A percentile compares a stretch with the other conserved stretches of the same genome.
phyloP scores from a whole-genome alignment of 2,329 filamentous ascomycete genomes.

The Cytospora chrysosperma region DNA sequence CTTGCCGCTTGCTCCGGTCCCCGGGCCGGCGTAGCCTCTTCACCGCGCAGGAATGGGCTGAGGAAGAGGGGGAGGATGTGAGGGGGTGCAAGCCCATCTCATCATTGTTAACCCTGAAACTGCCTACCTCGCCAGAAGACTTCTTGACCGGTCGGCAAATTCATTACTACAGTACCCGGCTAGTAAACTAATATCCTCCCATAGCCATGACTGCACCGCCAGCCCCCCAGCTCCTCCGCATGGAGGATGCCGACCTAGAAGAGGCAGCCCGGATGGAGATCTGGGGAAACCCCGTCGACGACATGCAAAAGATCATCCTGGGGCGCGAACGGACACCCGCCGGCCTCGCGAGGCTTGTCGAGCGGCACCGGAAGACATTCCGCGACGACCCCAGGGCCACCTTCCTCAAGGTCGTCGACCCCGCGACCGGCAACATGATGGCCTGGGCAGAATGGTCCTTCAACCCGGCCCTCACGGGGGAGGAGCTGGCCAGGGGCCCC shows the following conservation, averaged over 20 bases:
- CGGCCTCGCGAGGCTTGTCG: not conserved
- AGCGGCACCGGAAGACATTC: not conserved
- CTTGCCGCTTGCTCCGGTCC: not conserved
- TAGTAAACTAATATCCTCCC: not conserved
- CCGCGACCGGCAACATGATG: not conserved
- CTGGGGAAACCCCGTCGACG: not conserved
- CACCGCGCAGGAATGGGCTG: not conserved
- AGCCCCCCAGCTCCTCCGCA: not conserved
- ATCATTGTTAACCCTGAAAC: not conserved
- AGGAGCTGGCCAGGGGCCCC: not conserved
- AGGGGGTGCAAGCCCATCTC: not conserved
- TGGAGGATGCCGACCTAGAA: constrained; percentile 5
- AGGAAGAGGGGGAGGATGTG: not conserved
- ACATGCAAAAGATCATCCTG: constrained; percentile 2
- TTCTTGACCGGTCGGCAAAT: not conserved
- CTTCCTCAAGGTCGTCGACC: not conserved
- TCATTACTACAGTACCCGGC: not conserved
- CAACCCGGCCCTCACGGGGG: not conserved
- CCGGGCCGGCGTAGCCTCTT: not conserved
- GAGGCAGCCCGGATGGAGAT: constrained; percentile 1
- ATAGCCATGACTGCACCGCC: not conserved
- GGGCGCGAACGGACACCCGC: constrained; percentile 1
- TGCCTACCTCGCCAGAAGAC: not conserved
- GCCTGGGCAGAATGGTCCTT: not conserved
- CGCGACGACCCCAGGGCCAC: not conserved